phyloP scores from a whole-genome alignment of 2,329 filamentous ascomycete species.

The Alternaria ventricosa region DNA sequence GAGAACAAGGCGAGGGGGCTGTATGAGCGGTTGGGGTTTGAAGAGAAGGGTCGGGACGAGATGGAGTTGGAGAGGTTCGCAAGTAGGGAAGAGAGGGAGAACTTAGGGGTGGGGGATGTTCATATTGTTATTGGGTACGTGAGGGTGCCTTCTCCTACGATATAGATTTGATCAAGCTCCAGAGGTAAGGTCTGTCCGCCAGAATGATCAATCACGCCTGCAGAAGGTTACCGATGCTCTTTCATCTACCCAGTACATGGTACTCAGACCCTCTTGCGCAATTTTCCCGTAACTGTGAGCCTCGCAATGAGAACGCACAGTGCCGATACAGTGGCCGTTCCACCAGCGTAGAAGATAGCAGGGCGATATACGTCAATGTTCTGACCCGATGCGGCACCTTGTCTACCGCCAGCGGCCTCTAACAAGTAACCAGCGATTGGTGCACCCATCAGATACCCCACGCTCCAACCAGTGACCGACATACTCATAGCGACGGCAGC shows the following conservation, averaged over 20 bases:
- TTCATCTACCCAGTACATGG: background rate
- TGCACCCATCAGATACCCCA: slow-evolving; percentile 37
- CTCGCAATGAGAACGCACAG: slow-evolving; percentile 31
- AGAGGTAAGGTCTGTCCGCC: background rate
- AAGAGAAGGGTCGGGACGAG: slow-evolving; percentile 23
- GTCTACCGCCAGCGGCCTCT: slow-evolving; percentile 31
- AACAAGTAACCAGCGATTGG: slow-evolving; percentile 37
- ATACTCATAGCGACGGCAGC: slow-evolving; percentile 39
- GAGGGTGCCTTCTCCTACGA: background rate
- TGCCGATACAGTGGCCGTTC: slow-evolving; percentile 27
- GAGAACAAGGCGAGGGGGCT: slow-evolving; percentile 32
- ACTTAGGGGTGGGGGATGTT: background rate
- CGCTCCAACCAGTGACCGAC: slow-evolving; percentile 35
- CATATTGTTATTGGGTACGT: background rate
- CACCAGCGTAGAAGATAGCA: slow-evolving; percentile 41
- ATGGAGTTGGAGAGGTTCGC: slow-evolving; percentile 16
- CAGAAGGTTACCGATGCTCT: background rate
- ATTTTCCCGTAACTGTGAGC: slow-evolving; percentile 26
- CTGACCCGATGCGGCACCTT: slow-evolving; percentile 8
- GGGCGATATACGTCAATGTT: slow-evolving; percentile 34
- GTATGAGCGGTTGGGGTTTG: slow-evolving; percentile 36
- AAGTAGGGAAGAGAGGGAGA: background rate
- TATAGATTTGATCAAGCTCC: background rate
- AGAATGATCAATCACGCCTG: background rate
- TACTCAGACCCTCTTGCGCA: slow-evolving; percentile 24